phyloP scores from a whole-genome alignment of 345 rosid species.

The Kernera saxatilis region DNA sequence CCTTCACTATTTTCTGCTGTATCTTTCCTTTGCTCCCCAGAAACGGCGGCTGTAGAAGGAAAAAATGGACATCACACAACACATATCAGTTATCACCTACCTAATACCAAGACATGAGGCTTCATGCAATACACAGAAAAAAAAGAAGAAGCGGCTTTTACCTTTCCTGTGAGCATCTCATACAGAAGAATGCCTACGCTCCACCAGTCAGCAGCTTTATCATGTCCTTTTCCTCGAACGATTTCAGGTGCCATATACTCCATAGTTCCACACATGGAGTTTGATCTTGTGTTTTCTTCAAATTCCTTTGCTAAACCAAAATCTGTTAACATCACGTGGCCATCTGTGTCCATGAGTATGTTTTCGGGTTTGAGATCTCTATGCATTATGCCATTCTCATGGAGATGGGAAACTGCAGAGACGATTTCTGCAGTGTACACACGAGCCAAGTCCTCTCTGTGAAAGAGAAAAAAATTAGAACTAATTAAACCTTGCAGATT shows the following conservation, averaged over 20 bases:
- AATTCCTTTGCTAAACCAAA: conserved; percentile 89
- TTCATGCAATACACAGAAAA: neutral
- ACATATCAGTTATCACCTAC: neutral
- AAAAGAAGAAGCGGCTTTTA: conserved; percentile 12
- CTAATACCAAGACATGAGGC: neutral
- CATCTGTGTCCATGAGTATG: conserved; percentile 77
- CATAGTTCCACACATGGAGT: conserved; percentile 87
- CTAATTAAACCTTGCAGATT: conserved; percentile 9
- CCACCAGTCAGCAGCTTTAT: conserved; percentile 99
- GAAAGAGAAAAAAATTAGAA: conserved; percentile 1
- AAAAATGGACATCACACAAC: neutral
- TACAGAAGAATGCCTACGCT: conserved; percentile 78
- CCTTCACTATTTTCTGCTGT: conserved; percentile 79
- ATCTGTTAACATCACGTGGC: conserved; percentile 90
- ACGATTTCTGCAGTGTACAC: conserved; percentile 84
- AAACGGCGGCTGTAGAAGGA: conserved; percentile 70
- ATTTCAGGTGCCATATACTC: conserved; percentile 99
- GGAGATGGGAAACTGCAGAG: conserved; percentile 90
- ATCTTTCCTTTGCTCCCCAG: conserved; percentile 54
- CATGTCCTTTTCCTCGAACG: conserved; percentile 81
- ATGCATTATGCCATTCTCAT: conserved; percentile 94
- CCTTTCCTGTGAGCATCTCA: conserved; percentile 98
- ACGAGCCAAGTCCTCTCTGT: conserved; percentile 92
- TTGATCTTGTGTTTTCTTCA: conserved; percentile 78
- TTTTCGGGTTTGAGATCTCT: conserved; percentile 98